Conservation (phyloP, 1,284 basidiomycete genomes). For the Phylloboletellus chloephorus region DNA sequence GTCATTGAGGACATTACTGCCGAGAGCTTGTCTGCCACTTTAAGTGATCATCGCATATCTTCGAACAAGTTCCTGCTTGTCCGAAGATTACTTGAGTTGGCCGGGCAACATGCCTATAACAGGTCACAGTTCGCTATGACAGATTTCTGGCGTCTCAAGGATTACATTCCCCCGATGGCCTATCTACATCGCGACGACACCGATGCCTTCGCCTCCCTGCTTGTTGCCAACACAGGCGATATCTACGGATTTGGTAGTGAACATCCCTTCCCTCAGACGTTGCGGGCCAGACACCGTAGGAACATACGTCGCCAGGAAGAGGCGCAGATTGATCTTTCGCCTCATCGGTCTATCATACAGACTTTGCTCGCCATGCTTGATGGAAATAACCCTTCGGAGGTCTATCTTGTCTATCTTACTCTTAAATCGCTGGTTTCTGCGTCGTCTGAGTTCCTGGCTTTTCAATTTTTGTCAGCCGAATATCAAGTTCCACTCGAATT, state of each 20-base stretch:
- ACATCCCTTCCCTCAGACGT: slow-evolving; percentile 34
- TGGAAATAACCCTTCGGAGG: slow-evolving; percentile 42
- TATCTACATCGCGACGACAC: slow-evolving; percentile 60
- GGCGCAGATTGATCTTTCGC: slow-evolving; percentile 21
- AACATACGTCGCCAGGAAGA: slow-evolving; percentile 21
- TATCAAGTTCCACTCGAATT: slow-evolving; percentile 48
- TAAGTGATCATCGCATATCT: slow-evolving; percentile 51
- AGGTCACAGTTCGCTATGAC: slow-evolving; percentile 46
- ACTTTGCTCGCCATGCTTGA: slow-evolving; percentile 56
- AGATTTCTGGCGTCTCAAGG: slow-evolving; percentile 81
- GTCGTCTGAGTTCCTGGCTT: slow-evolving; percentile 30
- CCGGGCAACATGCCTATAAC: slow-evolving; percentile 35
- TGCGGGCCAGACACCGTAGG: slow-evolving; percentile 39
- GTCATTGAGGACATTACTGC: slow-evolving; percentile 43
- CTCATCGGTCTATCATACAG: slow-evolving; percentile 49
- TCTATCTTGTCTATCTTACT: slow-evolving; percentile 57
- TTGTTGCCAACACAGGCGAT: slow-evolving; percentile 54
- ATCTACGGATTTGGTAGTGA: slow-evolving; percentile 58
- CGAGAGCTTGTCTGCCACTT: slow-evolving; percentile 45
- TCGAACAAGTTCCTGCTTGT: slow-evolving; percentile 76
- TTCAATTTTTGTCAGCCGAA: slow-evolving; percentile 38
- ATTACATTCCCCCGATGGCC: slow-evolving; percentile 53
- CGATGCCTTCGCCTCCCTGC: slow-evolving; percentile 68
- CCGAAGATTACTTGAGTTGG: slow-evolving; percentile 49
- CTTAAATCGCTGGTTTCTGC: slow-evolving; percentile 53